Evolutionary conservation across 2,329 filamentous ascomycete genomes (phyloP).

Genomic region (Diaporthe sp.): DNA sequence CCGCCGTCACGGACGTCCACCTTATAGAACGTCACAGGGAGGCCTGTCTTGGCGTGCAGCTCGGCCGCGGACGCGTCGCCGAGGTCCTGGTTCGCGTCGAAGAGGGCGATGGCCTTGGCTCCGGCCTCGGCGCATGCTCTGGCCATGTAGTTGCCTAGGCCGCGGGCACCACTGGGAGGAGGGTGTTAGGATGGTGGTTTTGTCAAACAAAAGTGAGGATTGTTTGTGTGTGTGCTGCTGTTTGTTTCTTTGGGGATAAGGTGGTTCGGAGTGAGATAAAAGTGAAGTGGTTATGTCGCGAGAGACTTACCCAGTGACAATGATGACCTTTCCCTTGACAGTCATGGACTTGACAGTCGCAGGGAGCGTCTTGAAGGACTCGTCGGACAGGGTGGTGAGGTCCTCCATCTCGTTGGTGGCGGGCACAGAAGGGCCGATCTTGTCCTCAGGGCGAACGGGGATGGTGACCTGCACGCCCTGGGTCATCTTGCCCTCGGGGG

Average conservation of each 20-base stretch:
- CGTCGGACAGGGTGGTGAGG: constrained; percentile 64
- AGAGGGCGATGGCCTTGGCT: constrained; percentile 79
- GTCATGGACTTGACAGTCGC: constrained; percentile 78
- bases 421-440: constrained; percentile 56
- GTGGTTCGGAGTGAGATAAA: neutral
- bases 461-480: constrained; percentile 57
- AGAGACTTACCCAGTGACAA: constrained; percentile 75
- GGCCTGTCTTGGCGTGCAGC: constrained; percentile 78
- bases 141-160: constrained; percentile 84
- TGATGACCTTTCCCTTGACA: constrained; percentile 77
- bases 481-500: constrained; percentile 56
- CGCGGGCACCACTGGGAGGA: constrained; percentile 74
- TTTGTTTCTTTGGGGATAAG: neutral
- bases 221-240: neutral
- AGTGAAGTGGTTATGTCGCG: neutral
- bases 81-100: constrained; percentile 82
- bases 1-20: constrained; percentile 81
- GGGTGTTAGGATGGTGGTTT: neutral
- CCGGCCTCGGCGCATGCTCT: constrained; percentile 82
- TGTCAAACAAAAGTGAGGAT: neutral
- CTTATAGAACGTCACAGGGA: constrained; percentile 82
- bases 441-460: constrained; percentile 60
- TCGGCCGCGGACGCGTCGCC: constrained; percentile 78
- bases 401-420: constrained; percentile 58
- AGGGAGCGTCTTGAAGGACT: constrained; percentile 68